Base-by-base conservation (phyloP, 768 basidiomycete genomes). In the Glaciozyma antarctica region DNA sequence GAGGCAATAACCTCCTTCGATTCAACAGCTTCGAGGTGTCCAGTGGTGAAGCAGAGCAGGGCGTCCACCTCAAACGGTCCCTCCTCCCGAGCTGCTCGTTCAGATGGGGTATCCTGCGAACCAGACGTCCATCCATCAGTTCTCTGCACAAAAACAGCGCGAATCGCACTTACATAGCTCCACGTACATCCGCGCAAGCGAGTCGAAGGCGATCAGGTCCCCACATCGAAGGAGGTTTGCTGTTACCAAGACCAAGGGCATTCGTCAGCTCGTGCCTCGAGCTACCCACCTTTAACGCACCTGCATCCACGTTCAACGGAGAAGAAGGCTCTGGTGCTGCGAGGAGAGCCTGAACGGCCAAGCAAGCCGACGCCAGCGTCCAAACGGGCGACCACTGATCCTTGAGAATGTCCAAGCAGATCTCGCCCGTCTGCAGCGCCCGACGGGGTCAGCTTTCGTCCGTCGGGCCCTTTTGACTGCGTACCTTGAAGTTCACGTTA, bases 311-410 rank as follows among this genome's bases (percentile, higher is more conserved):
- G 41, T 57, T 57, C 38, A 57, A 57, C 2, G 55, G 55, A 10
- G 55, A 57, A 19, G 22, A 24, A 43, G 55, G 55, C 38, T 57
- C 55, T n/a, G 55, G 55, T n/a, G 55, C 55, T 3, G 55, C 55
- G 10, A 99, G 81, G 54, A 99, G 81, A n/a, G 95, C 94, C 78
- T 99, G 95, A 74, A 99, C 83, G 48, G 94, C 97, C 57, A 99
- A 82, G 64, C 98, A 81, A 55, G 98, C 95, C 0, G 95, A 98
- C 72, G 95, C 86, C 78, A 99, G 98, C 77, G 98, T 95, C 22
- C 98, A 81, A 0, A 95, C 95, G n/a, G 95, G 95, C 13, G 92
- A 95, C 95, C 95, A 99, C 81, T 98, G 98, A 78, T 99, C 95
- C 82, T 99, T 99, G 74, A 99, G 80, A 73, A 99, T 98, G 77